phyloP scores from a whole-genome alignment of 805 yeast genomes.

The Vanderwaltozyma tropicalis region DNA sequence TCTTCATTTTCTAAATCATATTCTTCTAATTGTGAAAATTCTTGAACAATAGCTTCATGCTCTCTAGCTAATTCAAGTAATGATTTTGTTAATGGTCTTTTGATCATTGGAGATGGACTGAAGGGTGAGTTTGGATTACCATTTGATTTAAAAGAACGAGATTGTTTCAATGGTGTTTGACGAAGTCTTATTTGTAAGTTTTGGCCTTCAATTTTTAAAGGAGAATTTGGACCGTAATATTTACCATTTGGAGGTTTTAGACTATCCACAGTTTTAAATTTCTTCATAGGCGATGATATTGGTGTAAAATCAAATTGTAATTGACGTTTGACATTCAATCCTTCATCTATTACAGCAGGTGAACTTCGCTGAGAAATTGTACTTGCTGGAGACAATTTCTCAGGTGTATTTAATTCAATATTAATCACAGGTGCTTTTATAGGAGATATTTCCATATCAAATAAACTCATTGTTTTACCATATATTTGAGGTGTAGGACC shows the following conservation, averaged over 20 bases:
- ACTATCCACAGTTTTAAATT: not conserved
- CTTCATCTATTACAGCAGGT: not conserved
- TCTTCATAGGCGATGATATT: constrained; percentile 13
- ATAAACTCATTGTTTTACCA: constrained; percentile 65
- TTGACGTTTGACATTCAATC: constrained; percentile 9
- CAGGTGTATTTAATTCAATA: constrained; percentile 1
- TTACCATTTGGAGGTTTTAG: not conserved
- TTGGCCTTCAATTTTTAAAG: constrained; percentile 27
- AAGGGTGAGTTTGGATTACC: constrained; percentile 1
- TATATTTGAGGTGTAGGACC: constrained; percentile 86
- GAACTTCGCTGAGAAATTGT: constrained; percentile 1
- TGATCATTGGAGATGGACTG: constrained; percentile 26
- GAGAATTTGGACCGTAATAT: constrained; percentile 25
- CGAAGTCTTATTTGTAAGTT: constrained; percentile 24
- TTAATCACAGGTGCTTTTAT: constrained; percentile 4
- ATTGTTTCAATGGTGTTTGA: constrained; percentile 3
- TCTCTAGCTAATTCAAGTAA: constrained; percentile 24
- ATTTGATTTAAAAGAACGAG: not conserved
- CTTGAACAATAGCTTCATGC: constrained; percentile 20
- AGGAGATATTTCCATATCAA: constrained; percentile 41
- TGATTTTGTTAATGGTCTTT: constrained; percentile 17
- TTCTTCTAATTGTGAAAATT: constrained; percentile 8
- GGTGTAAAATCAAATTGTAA: constrained; percentile 14
- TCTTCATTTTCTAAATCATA: constrained; percentile 7
- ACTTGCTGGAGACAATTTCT: constrained; percentile 8